Base-by-base conservation (phyloP, 352 stramenopile genomes). In the Pythium pectinolyticum region DNA sequence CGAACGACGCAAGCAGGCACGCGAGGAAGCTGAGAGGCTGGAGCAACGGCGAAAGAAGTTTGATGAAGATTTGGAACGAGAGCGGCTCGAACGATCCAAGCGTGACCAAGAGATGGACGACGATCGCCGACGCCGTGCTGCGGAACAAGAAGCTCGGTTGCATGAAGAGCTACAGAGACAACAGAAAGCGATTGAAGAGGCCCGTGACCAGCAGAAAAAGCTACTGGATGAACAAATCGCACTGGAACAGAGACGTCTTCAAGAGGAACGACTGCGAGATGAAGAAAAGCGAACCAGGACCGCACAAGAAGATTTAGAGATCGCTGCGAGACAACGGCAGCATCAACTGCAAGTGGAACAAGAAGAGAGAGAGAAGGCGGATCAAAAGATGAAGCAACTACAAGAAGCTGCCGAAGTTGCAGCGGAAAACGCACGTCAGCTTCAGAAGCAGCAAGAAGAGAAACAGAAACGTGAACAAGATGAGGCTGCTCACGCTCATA, bases 21-120 rank as follows among this genome's bases (percentile, higher is more conserved):
- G 64, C 15, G 68, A 75, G n/a, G 69, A 82, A 30, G 62, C 71
- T 17, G 77, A 87, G 55, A 60, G 76, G 11, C 56, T 40, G 2
- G 76, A 82, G 19, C 54, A 82, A 19, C 65, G 77, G 27, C 66
- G 73, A 3, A 58, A 62, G 10, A 55, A 69, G 43, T 85, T 86
- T 48, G 72, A 89, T 24, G 72, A 82, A 24, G 71, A 86, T 12
- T 50, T 87, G 34, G 60, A 65, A 34, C 69, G 53, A 2, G 65
- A 77, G 46, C 73, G 77, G 4, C 58, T 73, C 34, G 63, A 72
- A 12, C 58, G 66, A 2, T 50, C 73, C 9, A 74, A 84, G 37
- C 75, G 84, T 9, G 73, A 82, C 35, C 63, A 82, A 25, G 61
- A 65, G 0, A 62, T 78, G 20, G 56, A 66, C 9, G 50, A 73